A percentile compares a stretch with the other conserved stretches of the same genome.
Evolutionary conservation across 78 protist species (phyloP).

Genomic region (Cavenderia fasciculata): DNA sequence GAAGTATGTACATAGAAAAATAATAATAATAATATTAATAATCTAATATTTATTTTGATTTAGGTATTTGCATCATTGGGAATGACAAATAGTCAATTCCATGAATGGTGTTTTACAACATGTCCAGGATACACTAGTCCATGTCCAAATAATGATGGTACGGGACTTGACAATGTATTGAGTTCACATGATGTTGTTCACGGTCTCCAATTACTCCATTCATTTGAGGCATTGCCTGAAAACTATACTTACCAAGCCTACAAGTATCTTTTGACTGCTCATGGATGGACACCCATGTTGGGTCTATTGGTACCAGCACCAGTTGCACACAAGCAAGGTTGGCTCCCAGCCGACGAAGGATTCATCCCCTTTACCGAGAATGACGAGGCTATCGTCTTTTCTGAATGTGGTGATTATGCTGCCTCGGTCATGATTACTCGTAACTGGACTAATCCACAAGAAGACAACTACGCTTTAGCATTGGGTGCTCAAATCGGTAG

Average conservation of each 20-base stretch:
- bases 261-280: conserved; percentile 55
- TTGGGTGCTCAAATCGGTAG: conserved; percentile 47
- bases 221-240: neutral
- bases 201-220: conserved; percentile 21
- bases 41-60: neutral
- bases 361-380: conserved; percentile 65
- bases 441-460: conserved; percentile 39
- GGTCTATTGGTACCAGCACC: conserved; percentile 41
- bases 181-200: conserved; percentile 32
- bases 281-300: conserved; percentile 70
- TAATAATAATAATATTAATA: neutral
- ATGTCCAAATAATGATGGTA: conserved; percentile 62
- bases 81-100: conserved; percentile 42
- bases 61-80: conserved; percentile 20
- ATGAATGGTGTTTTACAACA: conserved; percentile 61
- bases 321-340: conserved; percentile 70
- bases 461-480: conserved; percentile 22
- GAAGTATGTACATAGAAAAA: neutral
- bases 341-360: conserved; percentile 76
- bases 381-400: conserved; percentile 65
- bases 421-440: conserved; percentile 56
- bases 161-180: conserved; percentile 1
- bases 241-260: conserved; percentile 3
- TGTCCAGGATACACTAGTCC: conserved; percentile 49
- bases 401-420: conserved; percentile 63